A percentile compares a stretch with the other conserved stretches of the same genome.
phyloP scores from a whole-genome alignment of 305 asterid genomes.

The Fraxinus xanthoxyloides region DNA sequence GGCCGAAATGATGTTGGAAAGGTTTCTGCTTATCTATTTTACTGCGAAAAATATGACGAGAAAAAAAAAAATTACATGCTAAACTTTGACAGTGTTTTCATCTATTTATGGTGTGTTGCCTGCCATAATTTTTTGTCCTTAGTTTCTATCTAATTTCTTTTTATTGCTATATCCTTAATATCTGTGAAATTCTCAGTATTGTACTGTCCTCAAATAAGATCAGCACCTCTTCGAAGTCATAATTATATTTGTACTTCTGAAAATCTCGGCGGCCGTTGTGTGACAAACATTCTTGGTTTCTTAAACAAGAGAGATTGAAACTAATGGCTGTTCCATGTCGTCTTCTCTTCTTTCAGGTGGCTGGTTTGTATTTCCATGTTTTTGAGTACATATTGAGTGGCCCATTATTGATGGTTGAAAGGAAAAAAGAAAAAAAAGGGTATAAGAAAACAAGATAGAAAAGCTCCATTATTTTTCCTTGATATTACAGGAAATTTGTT shows the following conservation, averaged over 20 bases:
- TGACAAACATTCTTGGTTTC: neutral
- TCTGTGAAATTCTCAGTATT: neutral
- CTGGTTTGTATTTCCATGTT: neutral
- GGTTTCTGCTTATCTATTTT: conserved; percentile 38
- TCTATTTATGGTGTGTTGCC: neutral
- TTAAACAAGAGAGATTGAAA: neutral
- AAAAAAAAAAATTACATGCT: neutral
- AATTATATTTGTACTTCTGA: neutral
- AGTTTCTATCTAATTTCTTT: neutral
- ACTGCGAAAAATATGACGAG: neutral
- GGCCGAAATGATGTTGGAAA: conserved; percentile 88
- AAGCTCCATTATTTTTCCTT: neutral
- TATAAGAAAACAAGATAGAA: neutral
- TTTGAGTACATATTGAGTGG: neutral
- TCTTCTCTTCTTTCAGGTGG: neutral
- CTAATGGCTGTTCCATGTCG: neutral
- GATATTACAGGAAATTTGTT: neutral
- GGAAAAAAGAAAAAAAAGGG: neutral
- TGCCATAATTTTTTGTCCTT: neutral
- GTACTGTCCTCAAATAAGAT: neutral
- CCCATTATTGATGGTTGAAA: neutral
- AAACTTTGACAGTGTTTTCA: conserved; percentile 4
- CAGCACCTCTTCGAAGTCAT: neutral
- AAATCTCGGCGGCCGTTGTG: neutral
- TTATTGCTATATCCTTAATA: neutral